Base-by-base conservation (phyloP, 2,329 filamentous ascomycete genomes). In the Xylaria sp. region DNA sequence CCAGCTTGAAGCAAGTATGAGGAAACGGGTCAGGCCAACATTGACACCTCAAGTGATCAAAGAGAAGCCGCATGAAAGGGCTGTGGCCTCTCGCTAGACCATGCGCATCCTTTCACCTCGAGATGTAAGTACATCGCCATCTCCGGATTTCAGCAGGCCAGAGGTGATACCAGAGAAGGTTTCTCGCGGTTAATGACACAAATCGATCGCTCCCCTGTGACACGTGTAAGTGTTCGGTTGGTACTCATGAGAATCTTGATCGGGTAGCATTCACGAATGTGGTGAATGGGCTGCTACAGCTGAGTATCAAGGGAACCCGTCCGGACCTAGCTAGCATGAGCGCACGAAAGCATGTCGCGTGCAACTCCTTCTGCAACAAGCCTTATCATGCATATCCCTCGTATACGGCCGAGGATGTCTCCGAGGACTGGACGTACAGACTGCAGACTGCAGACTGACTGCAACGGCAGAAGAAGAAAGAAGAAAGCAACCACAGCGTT, bases 391-490 rank as follows among this genome's bases (percentile, higher is more conserved):
- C 42, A 49, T 35, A 44, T 30, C 23, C 46, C 55, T 55, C 37
- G 34, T 52, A 63, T 59, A 50, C 5, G 30, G 19, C 60, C 62
- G 58, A 64, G 34, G 52, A 52, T 60, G 49, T 47, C 23, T 48
- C 50, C 46, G 55, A 58, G 13, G 19, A 18, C 5, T 10, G 18
- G 34, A 48, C 13, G 35, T 50, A 42, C 13, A n/a, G 11, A 11
- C n/a, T 37, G 52, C 13, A n/a, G 11, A 11, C n/a, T 37, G 52
- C 48, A 42, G 11, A 42, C 37, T 42, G 23, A 30, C 23, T 30
- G 23, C 23, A 30, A 30, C 23, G 23, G 37, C 37, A 59, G 35
- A 55, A 57, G 42, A 58, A 54, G 11, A 13, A 9, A 59, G 35
- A 55, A 57, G 42, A 58, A 54, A 52, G 42, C 16, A 35, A 42